phyloP scores from a whole-genome alignment of 2,329 filamentous ascomycete genomes.

The Neopestalotiopsis rosae region DNA sequence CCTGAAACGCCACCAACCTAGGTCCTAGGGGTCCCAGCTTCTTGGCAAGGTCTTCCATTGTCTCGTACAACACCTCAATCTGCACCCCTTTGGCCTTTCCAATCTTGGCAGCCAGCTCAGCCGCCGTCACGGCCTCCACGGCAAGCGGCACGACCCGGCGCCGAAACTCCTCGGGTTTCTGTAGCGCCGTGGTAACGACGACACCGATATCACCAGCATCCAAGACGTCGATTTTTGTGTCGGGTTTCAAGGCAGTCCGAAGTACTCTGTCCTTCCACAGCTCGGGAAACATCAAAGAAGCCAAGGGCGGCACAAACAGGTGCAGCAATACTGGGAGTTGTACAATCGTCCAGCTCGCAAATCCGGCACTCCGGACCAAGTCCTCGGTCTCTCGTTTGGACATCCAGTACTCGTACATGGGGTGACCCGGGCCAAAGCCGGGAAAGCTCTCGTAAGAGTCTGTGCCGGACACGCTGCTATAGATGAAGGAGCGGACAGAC shows the following conservation, averaged over 20 bases:
- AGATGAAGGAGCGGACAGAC: not conserved
- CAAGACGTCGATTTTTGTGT: constrained; percentile 6
- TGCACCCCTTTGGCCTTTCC: not conserved
- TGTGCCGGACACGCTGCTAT: constrained; percentile 1
- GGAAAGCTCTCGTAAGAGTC: constrained; percentile 6
- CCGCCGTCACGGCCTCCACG: constrained; percentile 10
- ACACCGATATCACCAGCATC: constrained; percentile 14
- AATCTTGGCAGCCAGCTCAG: constrained; percentile 14
- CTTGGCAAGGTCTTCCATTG: constrained; percentile 1
- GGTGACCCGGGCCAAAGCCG: not conserved
- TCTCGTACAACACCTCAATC: constrained; percentile 10
- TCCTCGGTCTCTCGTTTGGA: constrained; percentile 16
- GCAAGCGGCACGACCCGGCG: constrained; percentile 3
- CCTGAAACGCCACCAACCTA: constrained; percentile 7
- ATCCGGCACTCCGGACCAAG: constrained; percentile 12
- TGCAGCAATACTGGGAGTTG: constrained; percentile 4
- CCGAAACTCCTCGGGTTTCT: not conserved
- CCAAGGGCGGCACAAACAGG: constrained; percentile 11
- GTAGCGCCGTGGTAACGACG: constrained; percentile 3
- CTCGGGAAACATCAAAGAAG: constrained; percentile 8
- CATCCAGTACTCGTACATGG: constrained; percentile 15
- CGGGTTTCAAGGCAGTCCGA: constrained; percentile 1
- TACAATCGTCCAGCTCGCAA: constrained; percentile 12
- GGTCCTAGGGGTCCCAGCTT: constrained; percentile 10
- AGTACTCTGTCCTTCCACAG: constrained; percentile 9